These are phyloP conservation scores for Malassezia nana DNA, from an alignment of 1,284 basidiomycete species.

Conservation along the genomic window DNA sequence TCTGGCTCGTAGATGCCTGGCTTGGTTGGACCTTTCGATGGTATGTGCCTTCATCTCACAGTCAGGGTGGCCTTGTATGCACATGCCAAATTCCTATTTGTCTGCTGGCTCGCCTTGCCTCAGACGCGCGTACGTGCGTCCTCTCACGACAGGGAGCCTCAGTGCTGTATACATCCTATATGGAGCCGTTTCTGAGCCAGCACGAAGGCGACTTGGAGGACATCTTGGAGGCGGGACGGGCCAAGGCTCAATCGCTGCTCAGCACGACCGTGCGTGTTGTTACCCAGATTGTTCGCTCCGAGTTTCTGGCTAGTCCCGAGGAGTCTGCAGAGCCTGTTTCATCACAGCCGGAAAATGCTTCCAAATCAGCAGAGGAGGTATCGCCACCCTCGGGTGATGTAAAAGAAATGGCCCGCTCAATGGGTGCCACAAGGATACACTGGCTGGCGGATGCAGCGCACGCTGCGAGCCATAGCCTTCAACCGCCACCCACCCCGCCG, in stretches of 20 bases:
- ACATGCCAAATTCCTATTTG: constrained; percentile 32
- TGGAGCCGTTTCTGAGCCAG: constrained; percentile 11
- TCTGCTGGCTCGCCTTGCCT: constrained; percentile 39
- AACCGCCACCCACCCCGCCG: neutral
- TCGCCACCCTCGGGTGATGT: no score
- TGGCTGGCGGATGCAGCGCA: neutral
- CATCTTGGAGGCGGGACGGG: neutral
- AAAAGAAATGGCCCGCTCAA: neutral
- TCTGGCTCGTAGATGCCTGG: constrained; percentile 27
- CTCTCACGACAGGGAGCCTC: constrained; percentile 5
- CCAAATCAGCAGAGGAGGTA: no score
- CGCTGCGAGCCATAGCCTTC: neutral
- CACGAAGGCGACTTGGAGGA: constrained; percentile 16
- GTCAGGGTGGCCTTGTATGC: constrained; percentile 32
- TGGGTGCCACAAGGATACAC: neutral
- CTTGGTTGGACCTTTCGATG: constrained; percentile 39
- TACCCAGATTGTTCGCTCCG: constrained; percentile 1
- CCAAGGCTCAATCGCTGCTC: neutral
- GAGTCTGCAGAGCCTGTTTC: neutral
- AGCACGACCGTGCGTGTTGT: neutral
- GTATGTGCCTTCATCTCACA: constrained; percentile 8
- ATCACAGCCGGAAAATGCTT: neutral
- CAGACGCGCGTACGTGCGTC: constrained; percentile 23
- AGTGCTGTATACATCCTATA: constrained; percentile 7
- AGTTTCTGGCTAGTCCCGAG: neutral